phyloP scores from a whole-genome alignment of 202 grass and related monocot species.

The Cymbopogon flexuosus region DNA sequence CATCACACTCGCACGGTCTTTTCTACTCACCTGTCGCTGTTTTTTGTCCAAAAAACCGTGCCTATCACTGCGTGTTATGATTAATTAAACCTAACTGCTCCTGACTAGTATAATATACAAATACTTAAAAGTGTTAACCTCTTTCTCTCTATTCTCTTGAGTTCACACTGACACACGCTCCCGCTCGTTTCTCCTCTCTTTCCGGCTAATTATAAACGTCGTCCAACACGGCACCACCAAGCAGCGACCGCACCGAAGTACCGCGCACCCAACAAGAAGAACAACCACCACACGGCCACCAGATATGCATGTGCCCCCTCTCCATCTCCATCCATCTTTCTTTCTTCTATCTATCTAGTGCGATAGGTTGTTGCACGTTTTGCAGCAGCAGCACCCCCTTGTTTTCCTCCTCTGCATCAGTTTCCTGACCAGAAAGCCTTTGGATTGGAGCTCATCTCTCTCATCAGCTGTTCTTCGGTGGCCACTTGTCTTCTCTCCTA shows the following conservation, averaged over 20 bases:
- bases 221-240: slow-evolving; percentile 27
- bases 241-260: background rate
- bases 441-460: background rate
- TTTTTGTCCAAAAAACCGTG: background rate
- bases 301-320: background rate
- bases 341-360: background rate
- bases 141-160: background rate
- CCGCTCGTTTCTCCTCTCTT: background rate
- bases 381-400: background rate
- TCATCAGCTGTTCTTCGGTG: background rate
- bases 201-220: background rate
- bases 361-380: background rate
- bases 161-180: slow-evolving; percentile 11
- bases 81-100: background rate
- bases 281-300: background rate
- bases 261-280: slow-evolving; percentile 16
- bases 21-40: slow-evolving; percentile 9
- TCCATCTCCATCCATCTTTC: too few species aligned
- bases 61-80: background rate
- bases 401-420: background rate
- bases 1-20: background rate
- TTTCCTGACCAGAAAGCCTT: background rate
- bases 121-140: background rate
- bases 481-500: slow-evolving; percentile 1
- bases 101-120: background rate